phyloP scores from a whole-genome alignment of 805 yeast genomes.

The Saturnispora saitoi region DNA sequence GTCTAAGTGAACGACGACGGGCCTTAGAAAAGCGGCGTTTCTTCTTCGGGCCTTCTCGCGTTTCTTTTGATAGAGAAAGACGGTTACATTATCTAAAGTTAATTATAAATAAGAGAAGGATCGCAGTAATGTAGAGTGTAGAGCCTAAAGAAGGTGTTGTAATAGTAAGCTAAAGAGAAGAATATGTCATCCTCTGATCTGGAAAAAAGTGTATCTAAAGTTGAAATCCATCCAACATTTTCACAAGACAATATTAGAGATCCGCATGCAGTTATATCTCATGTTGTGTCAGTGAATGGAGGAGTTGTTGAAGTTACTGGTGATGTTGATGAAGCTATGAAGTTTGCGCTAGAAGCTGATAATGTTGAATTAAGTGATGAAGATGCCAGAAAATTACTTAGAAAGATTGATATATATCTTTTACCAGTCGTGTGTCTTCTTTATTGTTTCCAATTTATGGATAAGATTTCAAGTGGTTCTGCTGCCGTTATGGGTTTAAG shows the following conservation, averaged over 20 bases:
- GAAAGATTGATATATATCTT: slow-evolving; percentile 30
- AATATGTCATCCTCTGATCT: slow-evolving; percentile 29
- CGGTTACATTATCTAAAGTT: too few relatives aligned
- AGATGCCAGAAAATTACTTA: slow-evolving; percentile 10
- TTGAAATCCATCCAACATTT: slow-evolving; percentile 7
- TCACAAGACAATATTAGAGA: slow-evolving; percentile 5
- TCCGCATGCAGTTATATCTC: slow-evolving; percentile 1
- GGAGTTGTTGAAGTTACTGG: slow-evolving; percentile 6
- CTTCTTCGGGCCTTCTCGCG: too few relatives aligned
- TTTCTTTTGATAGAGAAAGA: too few relatives aligned
- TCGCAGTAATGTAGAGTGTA: too few relatives aligned
- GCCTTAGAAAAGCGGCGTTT: too few relatives aligned
- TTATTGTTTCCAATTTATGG: slow-evolving; percentile 29
- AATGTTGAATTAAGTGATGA: slow-evolving; percentile 7
- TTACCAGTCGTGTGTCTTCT: slow-evolving; percentile 26
- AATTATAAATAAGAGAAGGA: too few relatives aligned
- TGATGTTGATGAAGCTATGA: slow-evolving; percentile 13
- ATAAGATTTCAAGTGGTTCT: slow-evolving; percentile 35
- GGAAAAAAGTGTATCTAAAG: slow-evolving; percentile 6
- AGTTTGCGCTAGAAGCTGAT: slow-evolving; percentile 5
- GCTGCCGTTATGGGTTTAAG: slow-evolving; percentile 41
- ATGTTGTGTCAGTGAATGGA: slow-evolving; percentile 2
- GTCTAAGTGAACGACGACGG: too few relatives aligned
- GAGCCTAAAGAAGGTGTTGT: too few relatives aligned
- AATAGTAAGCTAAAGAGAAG: not conserved